phyloP scores from a whole-genome alignment of 192 early-diverging fungal genomes.

The Gorgonomyces haynaldii region DNA sequence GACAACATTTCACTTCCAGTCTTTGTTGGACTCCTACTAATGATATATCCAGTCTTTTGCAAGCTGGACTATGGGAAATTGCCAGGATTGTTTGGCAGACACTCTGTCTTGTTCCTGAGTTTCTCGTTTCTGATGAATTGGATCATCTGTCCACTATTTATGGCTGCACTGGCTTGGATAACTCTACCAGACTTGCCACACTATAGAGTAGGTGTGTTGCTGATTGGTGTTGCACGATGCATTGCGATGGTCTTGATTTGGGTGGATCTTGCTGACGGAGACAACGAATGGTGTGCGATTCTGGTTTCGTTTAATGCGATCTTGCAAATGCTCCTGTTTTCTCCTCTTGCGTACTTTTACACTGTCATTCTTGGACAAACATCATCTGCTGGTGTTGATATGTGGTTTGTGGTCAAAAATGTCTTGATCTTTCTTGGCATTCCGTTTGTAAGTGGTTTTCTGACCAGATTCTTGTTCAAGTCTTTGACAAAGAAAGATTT shows the following conservation, averaged over 20 bases:
- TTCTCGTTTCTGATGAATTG: constrained; percentile 55
- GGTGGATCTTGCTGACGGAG: constrained; percentile 56
- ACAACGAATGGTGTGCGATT: constrained; percentile 56
- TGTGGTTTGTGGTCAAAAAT: constrained; percentile 32
- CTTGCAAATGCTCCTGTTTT: constrained; percentile 51
- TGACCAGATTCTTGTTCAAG: constrained; percentile 38
- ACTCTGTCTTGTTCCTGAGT: constrained; percentile 13
- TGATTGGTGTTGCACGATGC: constrained; percentile 42
- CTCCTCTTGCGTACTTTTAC: constrained; percentile 48
- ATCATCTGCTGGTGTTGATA: constrained; percentile 19
- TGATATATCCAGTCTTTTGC: constrained; percentile 70
- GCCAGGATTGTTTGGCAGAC: not conserved
- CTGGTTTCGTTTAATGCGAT: constrained; percentile 60
- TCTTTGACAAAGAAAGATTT: constrained; percentile 22
- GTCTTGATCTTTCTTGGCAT: constrained; percentile 60
- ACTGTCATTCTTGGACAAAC: constrained; percentile 36
- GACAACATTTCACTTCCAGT: constrained; percentile 59
- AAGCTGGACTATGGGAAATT: constrained; percentile 37
- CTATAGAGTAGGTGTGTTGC: constrained; percentile 54
- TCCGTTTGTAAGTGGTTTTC: constrained; percentile 42
- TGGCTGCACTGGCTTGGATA: constrained; percentile 57
- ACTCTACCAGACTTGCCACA: constrained; percentile 51
- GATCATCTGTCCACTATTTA: constrained; percentile 53
- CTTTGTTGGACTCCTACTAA: constrained; percentile 45
- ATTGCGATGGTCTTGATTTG: constrained; percentile 75